Conservation (phyloP, 2,329 filamentous ascomycete species). For the Calonectria montana region DNA sequence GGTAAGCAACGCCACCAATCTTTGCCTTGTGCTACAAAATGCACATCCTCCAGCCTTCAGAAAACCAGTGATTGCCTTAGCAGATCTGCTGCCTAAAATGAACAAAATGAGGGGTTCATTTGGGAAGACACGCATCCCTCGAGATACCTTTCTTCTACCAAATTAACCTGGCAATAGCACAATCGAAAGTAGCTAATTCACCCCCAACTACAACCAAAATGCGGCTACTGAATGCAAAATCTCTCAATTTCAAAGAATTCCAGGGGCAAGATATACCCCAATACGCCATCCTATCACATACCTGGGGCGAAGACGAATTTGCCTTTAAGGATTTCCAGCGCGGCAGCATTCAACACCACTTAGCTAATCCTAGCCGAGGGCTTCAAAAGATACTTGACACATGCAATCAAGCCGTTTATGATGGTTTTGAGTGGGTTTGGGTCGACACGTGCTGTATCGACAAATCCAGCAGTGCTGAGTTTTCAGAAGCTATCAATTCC, state of each 20-base stretch:
- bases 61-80: too few relatives aligned
- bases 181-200: neutral
- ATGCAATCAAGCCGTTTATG: conserved; percentile 31
- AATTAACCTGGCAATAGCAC: neutral
- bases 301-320: conserved; percentile 40
- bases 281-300: conserved; percentile 42
- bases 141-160: neutral
- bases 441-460: conserved; percentile 42
- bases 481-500: conserved; percentile 38
- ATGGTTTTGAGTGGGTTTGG: conserved; percentile 35
- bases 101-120: neutral
- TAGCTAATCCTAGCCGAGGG: conserved; percentile 23
- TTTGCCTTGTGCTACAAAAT: too few relatives aligned
- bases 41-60: too few relatives aligned
- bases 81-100: neutral
- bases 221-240: conserved; percentile 37
- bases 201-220: conserved; percentile 1
- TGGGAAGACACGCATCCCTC: neutral
- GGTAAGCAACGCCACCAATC: too few relatives aligned
- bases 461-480: conserved; percentile 39
- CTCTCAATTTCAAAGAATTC: conserved; percentile 29
- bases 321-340: conserved; percentile 33
- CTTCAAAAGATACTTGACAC: conserved; percentile 35
- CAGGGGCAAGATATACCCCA: conserved; percentile 26
- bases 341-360: neutral